These are phyloP conservation scores for Kurtzmaniella natalensis DNA, from an alignment of 1,139 yeast genomes.

Conservation along the genomic window DNA sequence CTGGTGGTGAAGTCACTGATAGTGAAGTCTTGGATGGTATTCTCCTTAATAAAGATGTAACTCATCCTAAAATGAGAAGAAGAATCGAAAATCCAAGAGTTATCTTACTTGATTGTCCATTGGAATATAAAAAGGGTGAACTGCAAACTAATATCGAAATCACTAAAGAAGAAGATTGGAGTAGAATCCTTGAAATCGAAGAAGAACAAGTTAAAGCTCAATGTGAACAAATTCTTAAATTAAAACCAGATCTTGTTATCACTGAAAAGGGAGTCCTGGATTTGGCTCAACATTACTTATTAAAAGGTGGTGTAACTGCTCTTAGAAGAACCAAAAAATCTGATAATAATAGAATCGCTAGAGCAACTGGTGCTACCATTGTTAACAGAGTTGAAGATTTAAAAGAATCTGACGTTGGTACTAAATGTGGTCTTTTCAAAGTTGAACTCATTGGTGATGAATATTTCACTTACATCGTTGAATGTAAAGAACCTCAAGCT, in stretches of 20 bases:
- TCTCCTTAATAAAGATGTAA: slow-evolving; percentile 90
- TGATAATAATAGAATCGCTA: slow-evolving; percentile 93
- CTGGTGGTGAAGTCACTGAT: slow-evolving; percentile 95
- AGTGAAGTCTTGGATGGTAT: slow-evolving; percentile 87
- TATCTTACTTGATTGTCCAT: slow-evolving; percentile 87
- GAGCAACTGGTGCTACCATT: slow-evolving; percentile 97
- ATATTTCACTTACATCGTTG: slow-evolving; percentile 80
- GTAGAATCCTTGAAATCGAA: slow-evolving; percentile 89
- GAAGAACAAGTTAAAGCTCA: slow-evolving; percentile 91
- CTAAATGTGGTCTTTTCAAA: slow-evolving; percentile 83
- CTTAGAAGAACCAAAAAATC: slow-evolving; percentile 93
- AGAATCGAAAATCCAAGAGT: slow-evolving; percentile 83
- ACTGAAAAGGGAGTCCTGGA: slow-evolving; percentile 99
- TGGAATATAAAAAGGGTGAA: slow-evolving; percentile 98
- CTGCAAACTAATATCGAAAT: slow-evolving; percentile 98
- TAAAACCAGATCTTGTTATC: slow-evolving; percentile 90
- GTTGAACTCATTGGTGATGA: slow-evolving; percentile 97
- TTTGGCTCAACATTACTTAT: slow-evolving; percentile 91
- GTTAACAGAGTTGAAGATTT: slow-evolving; percentile 94
- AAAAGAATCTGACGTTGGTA: slow-evolving; percentile 86
- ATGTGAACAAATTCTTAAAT: slow-evolving; percentile 80
- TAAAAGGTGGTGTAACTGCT: slow-evolving; percentile 91
- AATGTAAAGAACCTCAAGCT: slow-evolving; percentile 85
- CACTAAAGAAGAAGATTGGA: slow-evolving; percentile 96
- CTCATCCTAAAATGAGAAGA: slow-evolving; percentile 97